These are phyloP conservation scores for Elsinoe ampelina DNA, from an alignment of 2,329 filamentous ascomycete genomes.

Conservation along the genomic window DNA sequence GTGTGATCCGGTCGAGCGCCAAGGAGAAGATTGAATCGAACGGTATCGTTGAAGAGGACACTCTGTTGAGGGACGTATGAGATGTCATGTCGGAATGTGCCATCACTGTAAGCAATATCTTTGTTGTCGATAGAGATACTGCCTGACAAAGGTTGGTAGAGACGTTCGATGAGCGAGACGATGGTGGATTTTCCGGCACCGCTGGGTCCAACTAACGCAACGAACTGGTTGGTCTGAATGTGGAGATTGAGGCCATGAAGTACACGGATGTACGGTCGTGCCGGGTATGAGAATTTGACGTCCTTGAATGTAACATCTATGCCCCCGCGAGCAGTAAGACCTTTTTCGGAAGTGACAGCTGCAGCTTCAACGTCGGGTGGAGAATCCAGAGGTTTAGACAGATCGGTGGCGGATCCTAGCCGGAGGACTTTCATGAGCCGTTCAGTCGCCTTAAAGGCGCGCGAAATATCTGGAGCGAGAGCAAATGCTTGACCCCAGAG, in stretches of 20 bases:
- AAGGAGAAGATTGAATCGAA: constrained; percentile 32
- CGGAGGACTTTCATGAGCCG: constrained; percentile 42
- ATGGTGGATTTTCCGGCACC: constrained; percentile 35
- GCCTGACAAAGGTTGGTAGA: constrained; percentile 57
- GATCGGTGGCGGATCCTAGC: constrained; percentile 22
- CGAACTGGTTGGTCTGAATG: constrained; percentile 32
- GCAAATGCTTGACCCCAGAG: constrained; percentile 67
- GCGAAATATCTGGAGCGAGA: constrained; percentile 64
- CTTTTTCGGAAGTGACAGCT: constrained; percentile 8
- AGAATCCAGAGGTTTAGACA: not conserved
- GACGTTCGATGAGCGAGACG: constrained; percentile 31
- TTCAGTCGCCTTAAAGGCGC: constrained; percentile 52
- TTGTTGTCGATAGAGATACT: constrained; percentile 47
- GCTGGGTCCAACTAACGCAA: constrained; percentile 34
- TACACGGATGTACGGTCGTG: constrained; percentile 49
- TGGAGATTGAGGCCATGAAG: constrained; percentile 33
- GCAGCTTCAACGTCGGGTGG: constrained; percentile 27
- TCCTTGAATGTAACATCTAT: constrained; percentile 44
- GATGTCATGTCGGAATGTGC: constrained; percentile 34
- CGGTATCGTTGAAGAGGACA: constrained; percentile 38
- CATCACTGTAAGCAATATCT: constrained; percentile 29
- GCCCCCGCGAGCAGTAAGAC: constrained; percentile 16
- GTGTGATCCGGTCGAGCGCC: constrained; percentile 44
- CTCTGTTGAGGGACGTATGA: constrained; percentile 41
- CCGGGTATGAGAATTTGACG: constrained; percentile 57